phyloP scores from a whole-genome alignment of 176 grass and related monocot species.

The Alopecurus myosuroides region DNA sequence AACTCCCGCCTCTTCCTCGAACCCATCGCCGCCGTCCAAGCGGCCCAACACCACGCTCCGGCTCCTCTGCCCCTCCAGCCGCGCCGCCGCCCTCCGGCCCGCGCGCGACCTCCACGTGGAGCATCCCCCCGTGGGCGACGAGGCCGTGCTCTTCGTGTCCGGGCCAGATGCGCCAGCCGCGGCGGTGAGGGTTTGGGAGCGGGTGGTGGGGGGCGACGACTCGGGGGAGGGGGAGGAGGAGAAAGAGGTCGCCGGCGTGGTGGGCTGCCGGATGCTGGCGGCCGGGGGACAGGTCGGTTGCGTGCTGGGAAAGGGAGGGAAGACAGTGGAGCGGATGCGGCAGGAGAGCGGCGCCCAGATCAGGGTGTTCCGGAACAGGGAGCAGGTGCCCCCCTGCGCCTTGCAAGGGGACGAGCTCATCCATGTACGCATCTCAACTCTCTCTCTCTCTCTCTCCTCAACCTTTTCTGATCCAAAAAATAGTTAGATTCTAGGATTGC shows the following conservation, averaged over 20 bases:
- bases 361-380: slow-evolving; percentile 67
- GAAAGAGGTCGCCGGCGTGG: slow-evolving; percentile 39
- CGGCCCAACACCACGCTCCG: slow-evolving; percentile 46
- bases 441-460: neutral
- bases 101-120: slow-evolving; percentile 47
- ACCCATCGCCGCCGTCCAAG: slow-evolving; percentile 35
- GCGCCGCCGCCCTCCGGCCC: slow-evolving; percentile 17
- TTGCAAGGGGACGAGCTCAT: slow-evolving; percentile 53
- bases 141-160: slow-evolving; percentile 40
- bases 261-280: slow-evolving; percentile 59
- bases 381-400: slow-evolving; percentile 51
- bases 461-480: neutral
- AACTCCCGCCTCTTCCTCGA: slow-evolving; percentile 23
- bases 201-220: slow-evolving; percentile 33
- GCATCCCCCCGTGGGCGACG: slow-evolving; percentile 40
- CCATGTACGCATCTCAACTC: slow-evolving; percentile 43
- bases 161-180: slow-evolving; percentile 32
- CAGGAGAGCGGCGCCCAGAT: slow-evolving; percentile 70
- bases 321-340: slow-evolving; percentile 66
- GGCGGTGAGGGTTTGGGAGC: slow-evolving; percentile 54
- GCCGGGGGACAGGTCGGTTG: slow-evolving; percentile 49
- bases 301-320: slow-evolving; percentile 66
- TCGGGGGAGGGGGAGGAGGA: slow-evolving; percentile 31
- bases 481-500: neutral
- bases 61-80: slow-evolving; percentile 42